Evolutionary conservation across 805 yeast genomes (phyloP).

Genomic region (Wickerhamiella vanderwaltii): DNA sequence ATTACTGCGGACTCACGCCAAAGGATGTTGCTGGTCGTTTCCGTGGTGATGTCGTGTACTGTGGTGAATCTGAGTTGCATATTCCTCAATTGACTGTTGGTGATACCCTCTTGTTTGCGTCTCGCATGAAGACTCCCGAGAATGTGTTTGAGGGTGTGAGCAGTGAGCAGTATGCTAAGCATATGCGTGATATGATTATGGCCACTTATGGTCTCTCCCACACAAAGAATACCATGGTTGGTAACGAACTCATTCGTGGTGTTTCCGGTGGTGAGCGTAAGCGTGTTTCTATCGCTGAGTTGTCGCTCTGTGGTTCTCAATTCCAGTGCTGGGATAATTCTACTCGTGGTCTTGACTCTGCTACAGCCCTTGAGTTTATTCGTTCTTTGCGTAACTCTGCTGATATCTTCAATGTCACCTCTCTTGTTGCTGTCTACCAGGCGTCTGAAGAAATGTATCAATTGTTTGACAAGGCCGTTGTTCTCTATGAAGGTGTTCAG

Average conservation of each 20-base stretch:
- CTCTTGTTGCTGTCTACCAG: constrained; percentile 59
- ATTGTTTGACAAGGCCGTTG: constrained; percentile 49
- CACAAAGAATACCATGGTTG: constrained; percentile 48
- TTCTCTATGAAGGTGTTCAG: constrained; percentile 49
- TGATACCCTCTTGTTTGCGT: constrained; percentile 59
- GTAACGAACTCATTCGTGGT: constrained; percentile 53
- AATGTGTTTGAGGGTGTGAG: constrained; percentile 37
- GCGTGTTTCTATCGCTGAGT: constrained; percentile 75
- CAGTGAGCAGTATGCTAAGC: constrained; percentile 37
- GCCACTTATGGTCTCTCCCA: constrained; percentile 50
- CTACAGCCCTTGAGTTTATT: constrained; percentile 68
- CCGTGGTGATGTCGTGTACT: constrained; percentile 38
- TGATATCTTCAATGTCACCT: constrained; percentile 38
- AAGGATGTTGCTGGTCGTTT: constrained; percentile 46
- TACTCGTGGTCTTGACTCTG: constrained; percentile 75
- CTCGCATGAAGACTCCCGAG: constrained; percentile 55
- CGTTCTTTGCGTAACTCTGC: constrained; percentile 56
- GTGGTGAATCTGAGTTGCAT: constrained; percentile 47
- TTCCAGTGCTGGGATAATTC: constrained; percentile 71
- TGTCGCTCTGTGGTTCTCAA: constrained; percentile 49
- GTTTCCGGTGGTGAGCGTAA: constrained; percentile 81
- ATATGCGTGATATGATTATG: constrained; percentile 37
- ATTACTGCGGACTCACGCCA: constrained; percentile 51
- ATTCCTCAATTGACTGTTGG: constrained; percentile 68
- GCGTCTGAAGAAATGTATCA: constrained; percentile 56